phyloP scores from a whole-genome alignment of 495 filamentous ascomycete species.

The Annulohypoxylon moriforme region DNA sequence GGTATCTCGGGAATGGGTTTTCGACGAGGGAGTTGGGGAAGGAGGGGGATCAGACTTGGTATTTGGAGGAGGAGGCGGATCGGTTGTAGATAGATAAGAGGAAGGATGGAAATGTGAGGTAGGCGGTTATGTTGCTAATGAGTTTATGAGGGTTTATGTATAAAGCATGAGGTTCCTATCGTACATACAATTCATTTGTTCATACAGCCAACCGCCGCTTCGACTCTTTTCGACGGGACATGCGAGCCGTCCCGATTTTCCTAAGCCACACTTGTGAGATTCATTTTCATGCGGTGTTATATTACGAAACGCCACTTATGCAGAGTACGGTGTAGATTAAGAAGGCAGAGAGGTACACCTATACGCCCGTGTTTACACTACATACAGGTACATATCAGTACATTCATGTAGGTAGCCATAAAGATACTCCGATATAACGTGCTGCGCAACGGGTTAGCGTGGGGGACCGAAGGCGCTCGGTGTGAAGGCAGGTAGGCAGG shows the following conservation, averaged over 20 bases:
- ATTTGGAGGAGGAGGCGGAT: conserved; percentile 49
- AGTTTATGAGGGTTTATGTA: neutral
- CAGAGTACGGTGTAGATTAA: neutral
- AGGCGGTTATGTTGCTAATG: neutral
- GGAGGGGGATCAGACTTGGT: conserved; percentile 56
- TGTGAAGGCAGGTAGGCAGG: too few relatives aligned
- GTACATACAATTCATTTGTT: neutral
- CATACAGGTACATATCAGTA: too few relatives aligned
- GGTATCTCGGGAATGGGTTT: conserved; percentile 63
- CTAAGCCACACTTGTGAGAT: neutral
- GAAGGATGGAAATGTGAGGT: neutral
- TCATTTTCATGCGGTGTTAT: neutral
- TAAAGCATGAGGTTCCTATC: neutral
- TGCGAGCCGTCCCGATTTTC: neutral
- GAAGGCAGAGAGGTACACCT: too few relatives aligned
- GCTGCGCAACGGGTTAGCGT: too few relatives aligned
- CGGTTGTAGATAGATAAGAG: conserved; percentile 12
- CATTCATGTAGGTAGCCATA: too few relatives aligned
- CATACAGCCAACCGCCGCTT: neutral
- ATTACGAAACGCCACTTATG: neutral
- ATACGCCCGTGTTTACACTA: too few relatives aligned
- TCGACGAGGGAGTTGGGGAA: conserved; percentile 55
- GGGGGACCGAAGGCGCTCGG: too few relatives aligned
- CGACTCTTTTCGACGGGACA: neutral
- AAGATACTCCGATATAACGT: too few relatives aligned